Conservation (phyloP, 1,284 basidiomycete genomes). For the Xerocomus nothofagi region DNA sequence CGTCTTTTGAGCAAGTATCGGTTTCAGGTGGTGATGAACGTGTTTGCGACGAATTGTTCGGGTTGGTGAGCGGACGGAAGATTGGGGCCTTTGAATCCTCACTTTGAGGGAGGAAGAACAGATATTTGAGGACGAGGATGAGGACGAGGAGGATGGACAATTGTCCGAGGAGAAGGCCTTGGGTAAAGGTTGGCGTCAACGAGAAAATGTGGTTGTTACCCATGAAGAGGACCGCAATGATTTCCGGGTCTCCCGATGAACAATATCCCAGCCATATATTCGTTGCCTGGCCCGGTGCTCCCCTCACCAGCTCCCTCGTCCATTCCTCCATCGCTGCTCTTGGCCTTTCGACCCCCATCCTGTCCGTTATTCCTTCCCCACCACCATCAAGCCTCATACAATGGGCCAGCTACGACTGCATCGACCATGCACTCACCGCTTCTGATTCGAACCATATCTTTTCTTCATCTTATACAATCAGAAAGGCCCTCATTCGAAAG, state of each 20-base stretch:
- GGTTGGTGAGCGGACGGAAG: slow-evolving; percentile 58
- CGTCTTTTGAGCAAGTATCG: slow-evolving; percentile 21
- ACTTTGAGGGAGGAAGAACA: slow-evolving; percentile 72
- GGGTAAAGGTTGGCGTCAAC: slow-evolving; percentile 79
- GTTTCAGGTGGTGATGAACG: slow-evolving; percentile 33
- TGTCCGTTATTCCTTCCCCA: slow-evolving; percentile 25
- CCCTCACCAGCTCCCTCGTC: slow-evolving; percentile 73
- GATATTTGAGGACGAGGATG: slow-evolving; percentile 72
- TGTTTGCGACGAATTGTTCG: slow-evolving; percentile 40
- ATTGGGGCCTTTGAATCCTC: slow-evolving; percentile 52
- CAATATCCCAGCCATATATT: slow-evolving; percentile 39
- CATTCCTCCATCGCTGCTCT: slow-evolving; percentile 54
- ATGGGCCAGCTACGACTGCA: slow-evolving; percentile 82
- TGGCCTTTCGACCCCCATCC: slow-evolving; percentile 33
- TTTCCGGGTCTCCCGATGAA: slow-evolving; percentile 2
- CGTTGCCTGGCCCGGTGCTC: slow-evolving; percentile 77
- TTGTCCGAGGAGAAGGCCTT: slow-evolving; percentile 78
- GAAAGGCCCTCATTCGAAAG: slow-evolving; percentile 94
- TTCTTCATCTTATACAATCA: slow-evolving; percentile 85
- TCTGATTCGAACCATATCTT: slow-evolving; percentile 50
- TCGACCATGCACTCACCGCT: slow-evolving; percentile 74
- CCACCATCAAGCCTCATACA: slow-evolving; percentile 48
- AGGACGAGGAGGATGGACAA: slow-evolving; percentile 73
- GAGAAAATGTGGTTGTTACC: slow-evolving; percentile 64
- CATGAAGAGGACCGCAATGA: slow-evolving; percentile 47